Base-by-base conservation (phyloP, 345 rosid species). In the Citrus sp. region DNA sequence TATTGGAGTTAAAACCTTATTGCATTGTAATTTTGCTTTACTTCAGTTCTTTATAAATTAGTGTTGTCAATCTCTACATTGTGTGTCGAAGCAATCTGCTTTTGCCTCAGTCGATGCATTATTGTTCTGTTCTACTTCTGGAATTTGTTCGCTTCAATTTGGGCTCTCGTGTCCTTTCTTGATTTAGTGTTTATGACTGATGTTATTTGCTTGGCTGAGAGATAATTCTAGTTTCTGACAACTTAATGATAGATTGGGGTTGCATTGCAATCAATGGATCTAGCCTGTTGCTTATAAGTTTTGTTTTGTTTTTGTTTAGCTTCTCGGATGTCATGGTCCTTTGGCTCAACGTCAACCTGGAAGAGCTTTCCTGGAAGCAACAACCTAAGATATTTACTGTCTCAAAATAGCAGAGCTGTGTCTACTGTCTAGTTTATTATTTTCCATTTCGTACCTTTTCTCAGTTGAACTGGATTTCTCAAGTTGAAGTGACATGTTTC, bases 291-390 rank as follows among this genome's bases (percentile, higher is more conserved):
- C 68, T 75, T 30, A 63, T 21, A 4, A 30, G 25, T 51, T 49
- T 12, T 58, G 8, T 6, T 67, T 76, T 51, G n/a, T 16, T 37
- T 34, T 67, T 77, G 18, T 67, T 14, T 54, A 77, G 79, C 79
- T 67, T 22, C 79, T 77, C 1, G 79, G 79, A 58, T 67, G 79
- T 37, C 79, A 77, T 67, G 79, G 79, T 25, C 79, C 73, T 55
- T 27, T 77, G 79, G 73, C 79, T 4, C 0, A 16, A 9, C 73
- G 79, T 27, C 79, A 77, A 77, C 79, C 73, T 55, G 79, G 79
- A 77, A 67, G 63, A 35, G 79, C 73, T 9, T 77, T 77, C n/a
- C 55, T 67, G 66, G 30, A 32, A 2, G 66, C 79, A 14, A 34
- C 72, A 24, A 22, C 66, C 3, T 77, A 54, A 67, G 79, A 67